These are phyloP conservation scores for Pisolithus tinctorius DNA, from an alignment of 768 basidiomycete species.

Conservation along the genomic window DNA sequence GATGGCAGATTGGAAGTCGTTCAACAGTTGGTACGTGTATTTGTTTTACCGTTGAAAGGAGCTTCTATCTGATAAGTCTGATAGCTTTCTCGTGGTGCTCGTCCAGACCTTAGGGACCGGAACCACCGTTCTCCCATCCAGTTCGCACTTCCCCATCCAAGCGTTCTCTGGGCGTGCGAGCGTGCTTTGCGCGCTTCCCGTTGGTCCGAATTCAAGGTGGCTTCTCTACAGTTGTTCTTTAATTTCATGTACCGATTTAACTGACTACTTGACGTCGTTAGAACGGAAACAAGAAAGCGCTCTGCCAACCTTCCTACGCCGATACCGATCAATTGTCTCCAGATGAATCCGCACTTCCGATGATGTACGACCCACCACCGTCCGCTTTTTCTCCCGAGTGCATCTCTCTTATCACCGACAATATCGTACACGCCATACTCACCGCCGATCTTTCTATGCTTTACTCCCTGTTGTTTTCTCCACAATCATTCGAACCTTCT, in stretches of 20 bases:
- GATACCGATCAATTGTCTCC: constrained; percentile 22
- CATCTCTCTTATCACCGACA: constrained; percentile 38
- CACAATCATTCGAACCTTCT: constrained; percentile 38
- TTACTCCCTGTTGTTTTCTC: constrained; percentile 49
- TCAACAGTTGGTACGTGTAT: constrained; percentile 47
- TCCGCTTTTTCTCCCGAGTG: constrained; percentile 34
- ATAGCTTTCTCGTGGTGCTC: constrained; percentile 56
- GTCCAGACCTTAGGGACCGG: constrained; percentile 66
- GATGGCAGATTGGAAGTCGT: constrained; percentile 68
- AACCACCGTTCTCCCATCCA: constrained; percentile 70
- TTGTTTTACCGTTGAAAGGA: constrained; percentile 1
- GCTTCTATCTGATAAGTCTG: constrained; percentile 4
- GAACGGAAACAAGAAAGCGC: constrained; percentile 26
- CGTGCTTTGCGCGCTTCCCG: constrained; percentile 53
- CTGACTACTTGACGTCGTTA: constrained; percentile 8
- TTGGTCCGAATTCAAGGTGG: constrained; percentile 54
- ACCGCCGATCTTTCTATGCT: constrained; percentile 44
- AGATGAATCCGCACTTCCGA: constrained; percentile 12
- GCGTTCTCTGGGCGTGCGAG: constrained; percentile 67
- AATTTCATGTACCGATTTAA: constrained; percentile 1
- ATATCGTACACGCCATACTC: constrained; percentile 48
- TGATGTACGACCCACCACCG: constrained; percentile 24
- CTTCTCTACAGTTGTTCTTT: constrained; percentile 9
- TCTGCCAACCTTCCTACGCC: constrained; percentile 18
- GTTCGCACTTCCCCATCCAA: constrained; percentile 56